phyloP scores from a whole-genome alignment of 768 basidiomycete species.

The Ramaria sp. region DNA sequence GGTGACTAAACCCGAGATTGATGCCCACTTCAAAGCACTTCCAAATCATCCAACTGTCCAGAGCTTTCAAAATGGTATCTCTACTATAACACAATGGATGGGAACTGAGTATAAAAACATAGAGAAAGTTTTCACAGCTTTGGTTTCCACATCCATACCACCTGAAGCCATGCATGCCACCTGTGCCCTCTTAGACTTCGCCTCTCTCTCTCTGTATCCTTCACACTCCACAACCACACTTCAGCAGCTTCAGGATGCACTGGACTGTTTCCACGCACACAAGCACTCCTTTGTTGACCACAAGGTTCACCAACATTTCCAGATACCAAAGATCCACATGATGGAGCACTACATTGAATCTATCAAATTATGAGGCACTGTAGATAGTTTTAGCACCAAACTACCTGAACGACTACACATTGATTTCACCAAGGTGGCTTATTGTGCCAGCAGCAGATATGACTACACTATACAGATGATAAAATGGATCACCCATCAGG shows the following conservation, averaged over 20 bases:
- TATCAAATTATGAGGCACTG: constrained; percentile 10
- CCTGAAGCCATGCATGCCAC: constrained; percentile 16
- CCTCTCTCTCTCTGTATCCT: constrained; percentile 23
- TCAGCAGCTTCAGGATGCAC: constrained; percentile 14
- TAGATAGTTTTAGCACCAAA: constrained; percentile 11
- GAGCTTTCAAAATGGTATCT: constrained; percentile 35
- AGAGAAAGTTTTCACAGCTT: constrained; percentile 24
- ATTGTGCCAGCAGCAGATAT: constrained; percentile 9
- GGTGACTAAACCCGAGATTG: constrained; percentile 12
- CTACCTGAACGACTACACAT: too few relatives aligned
- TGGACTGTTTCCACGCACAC: constrained; percentile 19
- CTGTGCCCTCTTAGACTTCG: constrained; percentile 24
- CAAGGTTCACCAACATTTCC: constrained; percentile 21
- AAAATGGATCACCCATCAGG: constrained; percentile 5
- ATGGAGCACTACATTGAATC: constrained; percentile 12
- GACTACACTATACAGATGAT: too few relatives aligned
- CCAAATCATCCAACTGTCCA: constrained; percentile 9
- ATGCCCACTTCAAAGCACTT: constrained; percentile 12
- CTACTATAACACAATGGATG: constrained; percentile 30
- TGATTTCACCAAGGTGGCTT: too few relatives aligned
- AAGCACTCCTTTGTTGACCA: constrained; percentile 22
- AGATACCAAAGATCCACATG: constrained; percentile 28
- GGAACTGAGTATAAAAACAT: constrained; percentile 31
- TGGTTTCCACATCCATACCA: constrained; percentile 19
- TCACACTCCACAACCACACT: too few relatives aligned